Percentiles rank a stretch among this genome's conserved stretches.
Evolutionary conservation across 306 rosid species (phyloP).

Genomic region (Pterocarpus macrocarpus): DNA sequence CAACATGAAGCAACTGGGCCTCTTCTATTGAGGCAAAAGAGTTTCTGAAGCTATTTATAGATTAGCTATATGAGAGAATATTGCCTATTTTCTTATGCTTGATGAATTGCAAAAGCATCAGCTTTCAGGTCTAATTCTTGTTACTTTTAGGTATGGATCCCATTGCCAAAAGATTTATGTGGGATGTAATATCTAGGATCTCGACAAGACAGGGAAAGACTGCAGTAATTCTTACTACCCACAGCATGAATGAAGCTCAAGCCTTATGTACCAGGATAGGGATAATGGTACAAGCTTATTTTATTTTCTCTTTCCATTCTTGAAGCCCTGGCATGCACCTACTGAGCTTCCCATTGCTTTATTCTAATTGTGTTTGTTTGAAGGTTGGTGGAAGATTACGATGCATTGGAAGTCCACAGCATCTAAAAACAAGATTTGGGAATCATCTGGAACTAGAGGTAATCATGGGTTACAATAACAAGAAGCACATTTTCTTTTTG

Average conservation of each 20-base stretch:
- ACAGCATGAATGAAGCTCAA: conserved; percentile 99
- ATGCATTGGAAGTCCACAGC: conserved; percentile 97
- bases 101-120: conserved; percentile 36
- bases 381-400: conserved; percentile 91
- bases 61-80: conserved; percentile 32
- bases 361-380: conserved; percentile 44
- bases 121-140: conserved; percentile 32
- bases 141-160: conserved; percentile 89
- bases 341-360: conserved; percentile 20
- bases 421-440: conserved; percentile 90
- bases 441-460: conserved; percentile 97
- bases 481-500: conserved; percentile 38
- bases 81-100: conserved; percentile 36
- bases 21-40: conserved; percentile 12
- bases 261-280: conserved; percentile 95
- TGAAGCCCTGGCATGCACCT: conserved; percentile 35
- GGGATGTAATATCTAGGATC: conserved; percentile 95
- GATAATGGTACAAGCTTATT: conserved; percentile 73
- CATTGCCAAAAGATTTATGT: conserved; percentile 95
- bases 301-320: conserved; percentile 42
- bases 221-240: conserved; percentile 93
- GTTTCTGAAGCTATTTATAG: conserved; percentile 28
- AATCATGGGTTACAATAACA: conserved; percentile 32
- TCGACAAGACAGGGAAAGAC: conserved; percentile 97
- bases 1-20: conserved; percentile 10